These are phyloP conservation scores for Lodderomyces margitis DNA, from an alignment of 1,139 yeast species.

Conservation along the genomic window DNA sequence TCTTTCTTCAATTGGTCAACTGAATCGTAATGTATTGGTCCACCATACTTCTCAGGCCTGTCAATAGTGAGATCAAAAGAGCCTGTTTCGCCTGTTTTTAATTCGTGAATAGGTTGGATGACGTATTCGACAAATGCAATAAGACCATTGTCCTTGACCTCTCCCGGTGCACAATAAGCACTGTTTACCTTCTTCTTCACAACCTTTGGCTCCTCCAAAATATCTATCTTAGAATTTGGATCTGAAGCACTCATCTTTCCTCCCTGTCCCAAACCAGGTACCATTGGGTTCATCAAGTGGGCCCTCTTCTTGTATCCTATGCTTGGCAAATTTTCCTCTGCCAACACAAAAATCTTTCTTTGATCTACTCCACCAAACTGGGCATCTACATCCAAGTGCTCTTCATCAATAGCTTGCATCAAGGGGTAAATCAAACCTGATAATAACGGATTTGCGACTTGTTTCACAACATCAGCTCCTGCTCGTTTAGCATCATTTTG, in stretches of 20 bases:
- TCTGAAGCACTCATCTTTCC: slow-evolving; percentile 99
- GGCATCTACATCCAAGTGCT: slow-evolving; percentile 82
- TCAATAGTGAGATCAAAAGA: slow-evolving; percentile 67
- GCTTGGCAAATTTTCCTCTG: slow-evolving; percentile 87
- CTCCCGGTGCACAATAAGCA: slow-evolving; percentile 97
- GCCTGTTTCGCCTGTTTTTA: slow-evolving; percentile 54
- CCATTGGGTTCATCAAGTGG: slow-evolving; percentile 98
- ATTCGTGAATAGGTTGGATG: slow-evolving; percentile 79
- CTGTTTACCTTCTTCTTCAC: slow-evolving; percentile 88
- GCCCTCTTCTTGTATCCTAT: slow-evolving; percentile 96
- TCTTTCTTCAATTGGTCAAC: slow-evolving; percentile 72
- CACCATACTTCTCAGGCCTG: slow-evolving; percentile 97
- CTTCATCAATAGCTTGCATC: slow-evolving; percentile 98
- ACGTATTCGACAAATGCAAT: slow-evolving; percentile 83
- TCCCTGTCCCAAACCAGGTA: slow-evolving; percentile 95
- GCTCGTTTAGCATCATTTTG: slow-evolving; percentile 98
- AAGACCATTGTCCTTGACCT: slow-evolving; percentile 85
- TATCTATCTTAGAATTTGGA: slow-evolving; percentile 94
- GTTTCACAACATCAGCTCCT: slow-evolving; percentile 99
- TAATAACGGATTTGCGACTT: slow-evolving; percentile 88
- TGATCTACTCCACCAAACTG: slow-evolving; percentile 99
- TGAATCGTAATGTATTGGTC: slow-evolving; percentile 71
- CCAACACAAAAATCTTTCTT: slow-evolving; percentile 94
- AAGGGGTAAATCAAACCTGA: slow-evolving; percentile 95
- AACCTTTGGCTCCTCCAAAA: slow-evolving; percentile 82